Percentiles rank a stretch among this genome's conserved stretches.
These are phyloP conservation scores for Echites panduratus DNA, from an alignment of 257 asterid genomes.

Conservation along the genomic window DNA sequence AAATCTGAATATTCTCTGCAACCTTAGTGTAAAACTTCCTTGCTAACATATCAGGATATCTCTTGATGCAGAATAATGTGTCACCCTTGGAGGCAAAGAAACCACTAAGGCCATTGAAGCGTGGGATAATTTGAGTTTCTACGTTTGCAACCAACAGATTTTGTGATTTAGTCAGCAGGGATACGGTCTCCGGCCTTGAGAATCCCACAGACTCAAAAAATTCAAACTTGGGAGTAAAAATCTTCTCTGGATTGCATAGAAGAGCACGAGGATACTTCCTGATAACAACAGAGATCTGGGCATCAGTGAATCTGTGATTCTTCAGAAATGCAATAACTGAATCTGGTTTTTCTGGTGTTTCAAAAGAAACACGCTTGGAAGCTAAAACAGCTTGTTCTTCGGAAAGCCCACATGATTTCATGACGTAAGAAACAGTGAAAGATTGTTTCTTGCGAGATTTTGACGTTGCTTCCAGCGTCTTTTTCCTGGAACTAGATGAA, in stretches of 20 bases:
- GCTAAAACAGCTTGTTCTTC: slow-evolving; percentile 21
- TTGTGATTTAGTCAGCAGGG: slow-evolving; percentile 5
- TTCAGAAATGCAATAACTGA: slow-evolving; percentile 16
- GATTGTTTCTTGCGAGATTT: neutral
- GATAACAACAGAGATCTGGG: slow-evolving; percentile 13
- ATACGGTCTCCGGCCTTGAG: neutral
- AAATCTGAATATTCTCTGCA: slow-evolving; percentile 6
- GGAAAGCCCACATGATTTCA: slow-evolving; percentile 22
- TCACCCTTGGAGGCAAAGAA: neutral
- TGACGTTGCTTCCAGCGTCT: neutral
- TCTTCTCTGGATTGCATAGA: slow-evolving; percentile 11
- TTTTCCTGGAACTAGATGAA: neutral
- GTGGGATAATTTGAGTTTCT: slow-evolving; percentile 6
- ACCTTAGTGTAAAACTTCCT: neutral
- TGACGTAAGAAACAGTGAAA: slow-evolving; percentile 21
- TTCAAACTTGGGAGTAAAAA: slow-evolving; percentile 23
- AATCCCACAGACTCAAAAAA: slow-evolving; percentile 12
- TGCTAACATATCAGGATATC: neutral
- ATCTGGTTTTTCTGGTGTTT: slow-evolving; percentile 17
- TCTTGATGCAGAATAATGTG: slow-evolving; percentile 5
- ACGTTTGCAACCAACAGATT: neutral
- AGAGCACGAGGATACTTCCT: slow-evolving; percentile 16
- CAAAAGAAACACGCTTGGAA: slow-evolving; percentile 9
- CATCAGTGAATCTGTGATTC: slow-evolving; percentile 14
- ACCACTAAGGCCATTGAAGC: neutral